Conservation (phyloP, 2,329 filamentous ascomycete genomes). For the Diaporthe citrichinensis region DNA sequence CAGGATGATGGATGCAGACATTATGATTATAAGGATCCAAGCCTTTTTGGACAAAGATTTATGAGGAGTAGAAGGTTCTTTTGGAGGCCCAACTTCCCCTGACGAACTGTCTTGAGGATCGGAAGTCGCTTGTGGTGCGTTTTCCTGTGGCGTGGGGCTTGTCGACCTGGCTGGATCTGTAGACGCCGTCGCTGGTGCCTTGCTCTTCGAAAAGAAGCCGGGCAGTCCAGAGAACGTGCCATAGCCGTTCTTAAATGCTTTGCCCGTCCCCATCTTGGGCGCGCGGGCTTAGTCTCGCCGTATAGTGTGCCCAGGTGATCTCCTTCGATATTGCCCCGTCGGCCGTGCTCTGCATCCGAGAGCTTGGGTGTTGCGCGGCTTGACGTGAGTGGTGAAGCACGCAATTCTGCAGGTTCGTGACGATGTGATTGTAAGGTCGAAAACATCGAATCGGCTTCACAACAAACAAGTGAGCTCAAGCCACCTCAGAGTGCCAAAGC, state of each 20-base stretch:
- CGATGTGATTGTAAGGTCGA: slow-evolving; percentile 22
- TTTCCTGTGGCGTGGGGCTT: not conserved
- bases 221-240: slow-evolving; percentile 26
- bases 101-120: slow-evolving; percentile 12
- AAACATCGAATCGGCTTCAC: slow-evolving; percentile 3
- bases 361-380: not conserved
- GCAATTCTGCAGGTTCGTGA: slow-evolving; percentile 39
- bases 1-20: slow-evolving; percentile 34
- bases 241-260: slow-evolving; percentile 33
- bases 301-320: not conserved
- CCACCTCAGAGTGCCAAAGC: slow-evolving; percentile 5
- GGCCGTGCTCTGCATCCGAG: slow-evolving; percentile 1
- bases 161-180: not conserved
- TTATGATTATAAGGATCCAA: slow-evolving; percentile 36
- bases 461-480: not conserved
- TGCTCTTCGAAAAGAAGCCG: not conserved
- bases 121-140: not conserved
- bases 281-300: not conserved
- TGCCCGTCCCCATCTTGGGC: slow-evolving; percentile 16
- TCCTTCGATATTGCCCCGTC: slow-evolving; percentile 27
- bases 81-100: not conserved
- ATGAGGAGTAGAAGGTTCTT: not conserved
- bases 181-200: slow-evolving; percentile 8
- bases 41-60: slow-evolving; percentile 11
- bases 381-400: slow-evolving; percentile 31